phyloP scores from a whole-genome alignment of 2,329 filamentous ascomycete species.

The Ophiocordyceps camponoti-saundersi region DNA sequence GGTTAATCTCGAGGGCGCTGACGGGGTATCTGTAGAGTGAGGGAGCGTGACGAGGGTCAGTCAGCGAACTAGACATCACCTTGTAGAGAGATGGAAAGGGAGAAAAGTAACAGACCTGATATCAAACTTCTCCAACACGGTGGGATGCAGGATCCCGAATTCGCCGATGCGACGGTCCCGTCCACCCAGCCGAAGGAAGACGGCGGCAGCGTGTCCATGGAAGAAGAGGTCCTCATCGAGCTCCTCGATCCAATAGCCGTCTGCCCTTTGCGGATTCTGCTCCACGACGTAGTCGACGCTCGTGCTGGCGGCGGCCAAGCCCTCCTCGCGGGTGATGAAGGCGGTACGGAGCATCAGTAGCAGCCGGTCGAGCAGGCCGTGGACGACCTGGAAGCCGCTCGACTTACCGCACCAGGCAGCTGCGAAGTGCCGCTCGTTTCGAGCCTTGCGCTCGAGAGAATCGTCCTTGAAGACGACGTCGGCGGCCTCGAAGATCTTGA shows the following conservation, averaged over 20 bases:
- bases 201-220: conserved; percentile 69
- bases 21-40: conserved; percentile 53
- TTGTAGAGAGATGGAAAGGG: background rate
- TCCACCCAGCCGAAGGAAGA: conserved; percentile 59
- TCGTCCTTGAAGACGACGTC: conserved; percentile 88
- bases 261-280: conserved; percentile 37
- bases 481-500: conserved; percentile 82
- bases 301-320: conserved; percentile 31
- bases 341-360: conserved; percentile 79
- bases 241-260: conserved; percentile 90
- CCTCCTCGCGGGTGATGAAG: conserved; percentile 64
- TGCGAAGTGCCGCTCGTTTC: conserved; percentile 92
- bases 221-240: conserved; percentile 87
- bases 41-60: background rate
- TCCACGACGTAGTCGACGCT: conserved; percentile 34
- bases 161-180: conserved; percentile 67
- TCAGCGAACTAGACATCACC: background rate
- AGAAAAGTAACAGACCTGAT: conserved; percentile 40
- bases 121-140: conserved; percentile 85
- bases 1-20: conserved; percentile 84
- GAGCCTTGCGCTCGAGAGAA: conserved; percentile 62
- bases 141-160: conserved; percentile 88
- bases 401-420: conserved; percentile 90
- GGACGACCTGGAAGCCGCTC: conserved; percentile 87
- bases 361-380: conserved; percentile 80